These are phyloP conservation scores for Cerioporus squamosus DNA, from an alignment of 1,284 basidiomycete species.

Conservation along the genomic window DNA sequence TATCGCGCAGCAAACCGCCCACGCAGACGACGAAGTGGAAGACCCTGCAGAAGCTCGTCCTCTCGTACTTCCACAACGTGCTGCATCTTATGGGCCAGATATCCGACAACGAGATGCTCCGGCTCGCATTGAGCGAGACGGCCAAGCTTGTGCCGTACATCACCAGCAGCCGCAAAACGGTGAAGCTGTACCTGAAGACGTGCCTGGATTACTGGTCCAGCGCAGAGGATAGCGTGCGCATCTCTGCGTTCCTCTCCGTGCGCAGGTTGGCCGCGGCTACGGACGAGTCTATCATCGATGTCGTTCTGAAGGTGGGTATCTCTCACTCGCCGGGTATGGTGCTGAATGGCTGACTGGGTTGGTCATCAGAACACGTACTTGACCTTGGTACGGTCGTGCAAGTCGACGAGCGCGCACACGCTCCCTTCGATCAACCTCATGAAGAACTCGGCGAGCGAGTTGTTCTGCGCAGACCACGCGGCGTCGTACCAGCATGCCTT, in stretches of 20 bases:
- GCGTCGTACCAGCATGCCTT: slow-evolving; percentile 94
- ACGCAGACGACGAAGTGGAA: slow-evolving; percentile 76
- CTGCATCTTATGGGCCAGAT: slow-evolving; percentile 82
- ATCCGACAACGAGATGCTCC: slow-evolving; percentile 69
- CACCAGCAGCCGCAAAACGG: slow-evolving; percentile 79
- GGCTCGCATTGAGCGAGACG: slow-evolving; percentile 81
- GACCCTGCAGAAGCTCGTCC: slow-evolving; percentile 86
- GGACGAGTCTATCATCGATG: slow-evolving; percentile 85
- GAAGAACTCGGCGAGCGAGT: slow-evolving; percentile 96
- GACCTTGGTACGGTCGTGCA: slow-evolving; percentile 80
- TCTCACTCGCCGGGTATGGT: background rate
- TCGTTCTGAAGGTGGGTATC: slow-evolving; percentile 78
- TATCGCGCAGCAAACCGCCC: slow-evolving; percentile 68
- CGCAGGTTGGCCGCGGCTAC: slow-evolving; percentile 80
- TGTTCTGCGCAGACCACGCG: slow-evolving; percentile 82
- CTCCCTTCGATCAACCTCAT: slow-evolving; percentile 95
- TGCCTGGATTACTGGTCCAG: slow-evolving; percentile 86
- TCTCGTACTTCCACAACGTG: slow-evolving; percentile 89
- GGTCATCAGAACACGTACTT: slow-evolving; percentile 78
- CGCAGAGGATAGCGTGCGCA: slow-evolving; percentile 81
- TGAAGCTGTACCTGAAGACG: slow-evolving; percentile 88
- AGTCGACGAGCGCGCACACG: slow-evolving; percentile 85
- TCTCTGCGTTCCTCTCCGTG: slow-evolving; percentile 89
- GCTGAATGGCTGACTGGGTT: background rate
- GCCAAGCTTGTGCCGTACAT: slow-evolving; percentile 89